Conservation (phyloP, 2,329 filamentous ascomycete genomes). For the Neopestalotiopsis rosae region DNA sequence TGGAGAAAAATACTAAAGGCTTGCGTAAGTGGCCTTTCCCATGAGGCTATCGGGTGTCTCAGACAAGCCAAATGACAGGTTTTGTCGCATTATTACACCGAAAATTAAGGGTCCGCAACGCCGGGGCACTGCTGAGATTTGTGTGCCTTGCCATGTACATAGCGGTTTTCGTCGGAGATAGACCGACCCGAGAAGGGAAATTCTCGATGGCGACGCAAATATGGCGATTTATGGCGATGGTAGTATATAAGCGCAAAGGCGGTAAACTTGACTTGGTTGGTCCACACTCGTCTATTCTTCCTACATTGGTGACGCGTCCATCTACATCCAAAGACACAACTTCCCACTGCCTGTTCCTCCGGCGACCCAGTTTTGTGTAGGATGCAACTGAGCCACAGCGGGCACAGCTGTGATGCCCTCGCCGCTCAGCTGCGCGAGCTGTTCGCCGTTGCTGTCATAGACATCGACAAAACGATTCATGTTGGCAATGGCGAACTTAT, state of each 20-base stretch:
- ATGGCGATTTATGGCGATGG: neutral
- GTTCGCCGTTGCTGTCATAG: slow-evolving; percentile 80
- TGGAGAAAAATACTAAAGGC: neutral
- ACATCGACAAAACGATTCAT: slow-evolving; percentile 98
- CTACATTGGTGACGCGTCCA: neutral
- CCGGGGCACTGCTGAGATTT: neutral
- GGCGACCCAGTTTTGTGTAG: slow-evolving; percentile 86
- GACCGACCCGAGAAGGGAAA: neutral
- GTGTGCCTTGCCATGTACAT: neutral
- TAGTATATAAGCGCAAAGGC: neutral
- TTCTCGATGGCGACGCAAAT: neutral
- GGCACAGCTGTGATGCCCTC: slow-evolving; percentile 95
- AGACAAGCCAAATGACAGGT: neutral
- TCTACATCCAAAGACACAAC: slow-evolving; percentile 84
- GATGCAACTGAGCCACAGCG: slow-evolving; percentile 89
- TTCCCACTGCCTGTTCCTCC: slow-evolving; percentile 93
- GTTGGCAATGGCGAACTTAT: slow-evolving; percentile 92
- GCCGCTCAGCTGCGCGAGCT: slow-evolving; percentile 85
- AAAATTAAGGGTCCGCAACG: neutral
- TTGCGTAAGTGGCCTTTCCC: slow-evolving; percentile 2
- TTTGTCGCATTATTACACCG: neutral
- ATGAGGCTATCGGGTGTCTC: neutral
- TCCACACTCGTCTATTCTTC: neutral
- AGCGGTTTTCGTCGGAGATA: neutral
- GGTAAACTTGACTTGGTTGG: neutral